Conservation (phyloP, 106 monocot species). For the Apostasia shenzhenica region DNA sequence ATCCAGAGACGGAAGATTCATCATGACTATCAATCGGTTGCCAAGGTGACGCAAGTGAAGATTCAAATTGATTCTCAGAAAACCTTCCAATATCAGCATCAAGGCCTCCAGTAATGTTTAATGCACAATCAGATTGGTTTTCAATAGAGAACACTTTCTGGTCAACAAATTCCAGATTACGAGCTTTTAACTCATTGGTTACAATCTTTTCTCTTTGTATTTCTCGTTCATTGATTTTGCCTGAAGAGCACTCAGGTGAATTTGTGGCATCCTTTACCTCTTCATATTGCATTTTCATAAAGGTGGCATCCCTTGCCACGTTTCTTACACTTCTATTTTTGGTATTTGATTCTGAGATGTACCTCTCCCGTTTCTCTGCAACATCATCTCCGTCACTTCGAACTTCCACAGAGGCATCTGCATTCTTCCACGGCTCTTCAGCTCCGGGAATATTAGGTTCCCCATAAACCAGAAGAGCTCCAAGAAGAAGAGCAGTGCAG, state of each 20-base stretch:
- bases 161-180: neutral
- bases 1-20: conserved; percentile 38
- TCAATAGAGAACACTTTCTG: conserved; percentile 9
- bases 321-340: neutral
- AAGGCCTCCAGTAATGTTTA: conserved; percentile 7
- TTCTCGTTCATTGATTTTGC: neutral
- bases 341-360: neutral
- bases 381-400: neutral
- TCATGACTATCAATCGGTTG: conserved; percentile 11
- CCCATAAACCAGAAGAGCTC: conserved; percentile 51
- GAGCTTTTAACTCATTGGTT: neutral
- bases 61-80: conserved; percentile 6
- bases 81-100: conserved; percentile 6
- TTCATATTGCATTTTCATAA: conserved; percentile 2
- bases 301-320: neutral
- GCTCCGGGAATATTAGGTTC: conserved; percentile 44
- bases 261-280: conserved; percentile 2
- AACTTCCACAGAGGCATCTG: conserved; percentile 4
- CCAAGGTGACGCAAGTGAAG: conserved; percentile 30
- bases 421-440: conserved; percentile 18
- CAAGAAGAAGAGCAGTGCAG: conserved; percentile 70
- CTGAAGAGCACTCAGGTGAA: neutral
- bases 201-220: neutral
- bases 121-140: conserved; percentile 3
- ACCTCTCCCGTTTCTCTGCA: neutral